Conservation (phyloP, 345 rosid species). For the Iberis pinnata region DNA sequence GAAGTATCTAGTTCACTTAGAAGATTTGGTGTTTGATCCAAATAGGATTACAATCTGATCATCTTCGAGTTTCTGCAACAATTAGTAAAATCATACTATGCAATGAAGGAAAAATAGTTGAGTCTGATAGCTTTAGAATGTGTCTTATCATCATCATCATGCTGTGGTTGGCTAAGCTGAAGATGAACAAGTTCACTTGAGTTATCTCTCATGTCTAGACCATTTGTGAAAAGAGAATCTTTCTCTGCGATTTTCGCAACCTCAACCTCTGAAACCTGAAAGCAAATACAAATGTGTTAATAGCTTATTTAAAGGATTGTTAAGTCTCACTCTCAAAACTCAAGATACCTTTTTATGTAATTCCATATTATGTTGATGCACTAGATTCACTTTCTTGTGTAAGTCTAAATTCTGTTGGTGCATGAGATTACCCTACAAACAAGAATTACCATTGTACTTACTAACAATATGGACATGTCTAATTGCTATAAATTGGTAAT, state of each 20-base stretch:
- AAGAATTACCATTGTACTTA: not conserved
- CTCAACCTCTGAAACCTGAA: conserved; percentile 65
- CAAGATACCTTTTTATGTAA: conserved; percentile 46
- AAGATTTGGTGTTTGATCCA: too few species aligned
- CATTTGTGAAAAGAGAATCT: conserved; percentile 37
- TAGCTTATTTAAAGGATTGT: too few species aligned
- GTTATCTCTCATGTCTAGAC: conserved; percentile 45
- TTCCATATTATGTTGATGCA: conserved; percentile 46
- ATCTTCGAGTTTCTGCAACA: too few species aligned
- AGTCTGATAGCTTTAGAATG: conserved; percentile 43
- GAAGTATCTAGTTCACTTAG: too few species aligned
- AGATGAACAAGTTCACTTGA: conserved; percentile 54
- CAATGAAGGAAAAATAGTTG: conserved; percentile 44
- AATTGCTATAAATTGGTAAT: not conserved
- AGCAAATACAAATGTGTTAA: too few species aligned
- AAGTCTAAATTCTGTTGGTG: conserved; percentile 57
- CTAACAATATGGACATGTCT: not conserved
- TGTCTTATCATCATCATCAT: conserved; percentile 30
- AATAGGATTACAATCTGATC: too few species aligned
- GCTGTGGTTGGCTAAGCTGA: conserved; percentile 81
- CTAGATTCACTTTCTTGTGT: conserved; percentile 39
- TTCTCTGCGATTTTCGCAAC: conserved; percentile 38
- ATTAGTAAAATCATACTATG: too few species aligned
- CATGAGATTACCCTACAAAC: conserved; percentile 43
- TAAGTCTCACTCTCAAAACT: too few species aligned